Conservation (phyloP, 257 asterid genomes). For the Echium plantagineum region DNA sequence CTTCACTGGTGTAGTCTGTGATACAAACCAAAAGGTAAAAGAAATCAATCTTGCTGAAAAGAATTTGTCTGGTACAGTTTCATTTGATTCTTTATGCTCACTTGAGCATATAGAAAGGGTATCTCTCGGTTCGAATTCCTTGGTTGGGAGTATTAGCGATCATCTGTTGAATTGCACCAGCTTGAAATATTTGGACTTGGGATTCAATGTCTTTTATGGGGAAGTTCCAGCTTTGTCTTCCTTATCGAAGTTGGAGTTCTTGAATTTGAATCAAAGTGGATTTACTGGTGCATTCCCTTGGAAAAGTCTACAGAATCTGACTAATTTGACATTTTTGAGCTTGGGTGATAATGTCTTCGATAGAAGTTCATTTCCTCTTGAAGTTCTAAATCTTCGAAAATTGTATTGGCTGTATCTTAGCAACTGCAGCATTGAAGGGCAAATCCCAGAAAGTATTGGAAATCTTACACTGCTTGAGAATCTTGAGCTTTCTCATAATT, state of each 20-base stretch:
- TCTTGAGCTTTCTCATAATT: constrained; percentile 28
- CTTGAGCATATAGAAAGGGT: constrained; percentile 23
- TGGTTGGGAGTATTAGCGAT: constrained; percentile 19
- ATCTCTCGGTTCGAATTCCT: constrained; percentile 22
- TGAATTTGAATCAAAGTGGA: constrained; percentile 24
- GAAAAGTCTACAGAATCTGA: constrained; percentile 27
- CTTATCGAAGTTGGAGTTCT: constrained; percentile 16
- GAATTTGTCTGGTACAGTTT: constrained; percentile 20
- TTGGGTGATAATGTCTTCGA: constrained; percentile 28
- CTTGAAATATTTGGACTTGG: constrained; percentile 28
- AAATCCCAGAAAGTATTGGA: constrained; percentile 33
- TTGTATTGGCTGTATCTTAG: constrained; percentile 30
- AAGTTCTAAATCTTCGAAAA: constrained; percentile 23
- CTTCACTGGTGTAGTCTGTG: constrained; percentile 27
- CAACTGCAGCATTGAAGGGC: constrained; percentile 28
- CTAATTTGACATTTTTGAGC: constrained; percentile 25
- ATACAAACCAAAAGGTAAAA: constrained; percentile 16
- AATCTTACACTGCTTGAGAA: constrained; percentile 32
- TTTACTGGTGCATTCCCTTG: constrained; percentile 33
- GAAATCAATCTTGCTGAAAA: constrained; percentile 30
- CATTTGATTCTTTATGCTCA: constrained; percentile 31
- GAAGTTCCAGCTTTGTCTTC: constrained; percentile 24
- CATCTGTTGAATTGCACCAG: constrained; percentile 23
- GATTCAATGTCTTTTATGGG: constrained; percentile 25
- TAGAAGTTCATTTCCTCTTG: constrained; percentile 26